Base-by-base conservation (phyloP, 2,329 filamentous ascomycete genomes). In the Colletotrichum liriopes region DNA sequence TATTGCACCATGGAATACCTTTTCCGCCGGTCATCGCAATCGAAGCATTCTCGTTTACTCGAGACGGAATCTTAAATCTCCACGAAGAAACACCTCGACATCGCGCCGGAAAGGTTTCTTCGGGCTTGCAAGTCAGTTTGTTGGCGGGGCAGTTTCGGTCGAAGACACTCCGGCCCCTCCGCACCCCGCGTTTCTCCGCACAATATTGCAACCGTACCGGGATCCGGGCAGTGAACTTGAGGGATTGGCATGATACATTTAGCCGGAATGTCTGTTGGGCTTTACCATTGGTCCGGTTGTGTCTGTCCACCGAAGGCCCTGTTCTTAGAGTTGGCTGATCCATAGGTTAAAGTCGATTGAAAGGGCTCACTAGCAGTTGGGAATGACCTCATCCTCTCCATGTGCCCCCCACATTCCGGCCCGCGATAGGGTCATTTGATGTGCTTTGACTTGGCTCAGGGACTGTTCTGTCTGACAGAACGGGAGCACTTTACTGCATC, bases 111-210 rank as follows among this genome's bases (percentile, higher is more conserved):
- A 6, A 32, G 29, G 29, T 32, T 32, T 32, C 29, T 32, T 32
- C 29, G 29, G 29, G 4, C 3, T 32, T 32, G 29, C 29, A 32
- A 37, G 5, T 20, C n/a, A 14, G 16, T 35, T 12, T 12, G 45
- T 41, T 29, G 59, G 29, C 12, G 26, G 29, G 6, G 29, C 29
- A 32, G 32, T 20, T 9, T 52, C 45, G 47, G n/a, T 5, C 23
- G n/a, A 52, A 23, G 32, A 14, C n/a, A 52, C 20, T 16, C 47
- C 35, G 41, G 23, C 47, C 16, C 41, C 35, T 52, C 47, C 32
- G 23, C 35, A 29, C 45, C 35, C 60, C 47, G 45, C 35, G 60
- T 32, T 63, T 52, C 59, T 63, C 60, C 60, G 20, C 45, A 52
- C 60, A 7, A 32, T 32, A 32, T 32, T 32, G 29, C 29, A 32